Evolutionary conservation across 2,329 filamentous ascomycete species (phyloP), one percentile per base, ranked within the genome.

Genomic region (Diplodia sapinea): DNA sequence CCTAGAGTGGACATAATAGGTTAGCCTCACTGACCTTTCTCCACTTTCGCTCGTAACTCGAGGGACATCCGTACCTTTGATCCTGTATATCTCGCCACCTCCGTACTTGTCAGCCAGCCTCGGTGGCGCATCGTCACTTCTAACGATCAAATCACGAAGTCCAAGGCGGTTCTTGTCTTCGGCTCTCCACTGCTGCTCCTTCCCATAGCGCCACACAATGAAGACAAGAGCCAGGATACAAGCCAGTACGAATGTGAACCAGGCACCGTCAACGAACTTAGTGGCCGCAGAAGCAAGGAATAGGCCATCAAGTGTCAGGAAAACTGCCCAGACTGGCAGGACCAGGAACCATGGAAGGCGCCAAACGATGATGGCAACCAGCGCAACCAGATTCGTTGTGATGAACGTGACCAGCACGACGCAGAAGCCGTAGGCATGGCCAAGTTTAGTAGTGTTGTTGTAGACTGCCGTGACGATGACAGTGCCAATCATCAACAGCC

Each of bases 351-450:
- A 80, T 2, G 86, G 84, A 31, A 90, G 76, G 23, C 86, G 83
- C 91, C 91, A 94, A 49, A 92, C 88, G 47, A 93, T 82, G 2
- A 93, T 82, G 0, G 91, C 88, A 1, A 90, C 89, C 1, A 94
- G 80, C 0, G 89, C 85, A 1, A 92, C 88, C 84, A 94, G 88
- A 76, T 86, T 89, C 0, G 91, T 93, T 66, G 89, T 90, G 73
- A 94, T 88, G 75, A 93, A 92, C 0, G 91, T 92, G 52, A 93
- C 91, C 59, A 91, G 86, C 72, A 93, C 92, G 74, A 94, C 91
- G 71, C 91, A 94, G 8, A 92, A 88, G 49, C 83, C 87, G 68
- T 68, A 70, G 26, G 31, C 61, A 33, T 69, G 72, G 31, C 68
- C 71, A 20, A 74, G 68, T 9, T 72, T 70, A 7, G 68, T 72